Percentiles rank a stretch among this genome's conserved stretches.
Evolutionary conservation across 176 grass and related monocot species (phyloP).

Genomic region (Metroxylon sagu): DNA sequence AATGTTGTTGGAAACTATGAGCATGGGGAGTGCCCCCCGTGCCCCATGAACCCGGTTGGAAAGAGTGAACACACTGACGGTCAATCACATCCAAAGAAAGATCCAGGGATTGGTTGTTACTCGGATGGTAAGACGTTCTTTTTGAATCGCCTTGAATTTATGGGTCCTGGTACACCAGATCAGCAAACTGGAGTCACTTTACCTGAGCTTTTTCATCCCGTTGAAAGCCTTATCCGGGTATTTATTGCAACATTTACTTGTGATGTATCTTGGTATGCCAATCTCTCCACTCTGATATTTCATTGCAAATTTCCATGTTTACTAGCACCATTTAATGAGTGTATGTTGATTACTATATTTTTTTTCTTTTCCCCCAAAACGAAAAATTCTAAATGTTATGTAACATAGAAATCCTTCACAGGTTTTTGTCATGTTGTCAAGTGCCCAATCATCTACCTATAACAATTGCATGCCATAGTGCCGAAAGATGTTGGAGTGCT

Average conservation of each 20-base stretch:
- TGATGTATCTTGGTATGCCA: conserved; percentile 64
- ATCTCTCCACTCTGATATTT: background rate
- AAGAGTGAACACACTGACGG: too few species aligned
- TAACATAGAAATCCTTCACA: conserved; percentile 14
- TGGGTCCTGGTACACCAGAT: conserved; percentile 13
- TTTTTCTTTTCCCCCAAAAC: too few species aligned
- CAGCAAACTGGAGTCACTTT: conserved; percentile 44
- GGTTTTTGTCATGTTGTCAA: conserved; percentile 76
- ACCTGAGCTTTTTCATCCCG: conserved; percentile 61
- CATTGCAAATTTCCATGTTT: too few species aligned
- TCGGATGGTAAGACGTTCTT: conserved; percentile 87
- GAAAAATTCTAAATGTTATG: too few species aligned
- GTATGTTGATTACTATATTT: too few species aligned
- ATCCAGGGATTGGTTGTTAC: conserved; percentile 10
- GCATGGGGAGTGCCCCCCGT: background rate
- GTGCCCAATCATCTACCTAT: conserved; percentile 50
- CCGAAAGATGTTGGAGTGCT: conserved; percentile 65
- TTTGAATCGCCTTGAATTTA: conserved; percentile 43
- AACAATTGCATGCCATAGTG: conserved; percentile 64
- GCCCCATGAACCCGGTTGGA: background rate
- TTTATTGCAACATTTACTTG: conserved; percentile 86
- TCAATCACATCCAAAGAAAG: background rate
- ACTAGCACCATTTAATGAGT: too few species aligned
- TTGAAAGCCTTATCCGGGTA: conserved; percentile 46
- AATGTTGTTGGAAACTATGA: background rate